A percentile compares a stretch with the other conserved stretches of the same genome.
These are phyloP conservation scores for Byssothecium circinans DNA, from an alignment of 2,329 filamentous ascomycete genomes.

Conservation along the genomic window DNA sequence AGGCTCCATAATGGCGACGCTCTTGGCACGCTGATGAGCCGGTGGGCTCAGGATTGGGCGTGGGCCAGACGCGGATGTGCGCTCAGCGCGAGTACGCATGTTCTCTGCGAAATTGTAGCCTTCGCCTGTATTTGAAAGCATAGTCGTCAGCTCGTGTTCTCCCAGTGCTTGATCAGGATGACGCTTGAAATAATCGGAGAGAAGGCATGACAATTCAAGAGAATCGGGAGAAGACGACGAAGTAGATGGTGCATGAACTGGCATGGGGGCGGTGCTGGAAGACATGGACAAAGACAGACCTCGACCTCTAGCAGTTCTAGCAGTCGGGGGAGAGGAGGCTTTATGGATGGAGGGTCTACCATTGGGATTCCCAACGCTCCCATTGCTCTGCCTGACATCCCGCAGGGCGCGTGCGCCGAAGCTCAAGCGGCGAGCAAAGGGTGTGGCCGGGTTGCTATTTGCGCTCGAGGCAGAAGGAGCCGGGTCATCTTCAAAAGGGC, in stretches of 20 bases:
- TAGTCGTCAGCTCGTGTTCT: constrained; percentile 64
- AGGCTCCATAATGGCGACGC: constrained; percentile 63
- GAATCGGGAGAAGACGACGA: constrained; percentile 25
- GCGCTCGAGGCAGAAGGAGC: constrained; percentile 54
- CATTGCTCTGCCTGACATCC: constrained; percentile 62
- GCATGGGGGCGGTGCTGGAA: constrained; percentile 29
- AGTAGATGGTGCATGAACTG: constrained; percentile 25
- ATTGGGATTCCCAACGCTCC: constrained; percentile 60
- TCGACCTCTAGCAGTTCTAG: constrained; percentile 59
- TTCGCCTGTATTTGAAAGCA: constrained; percentile 71
- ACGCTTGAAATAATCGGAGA: constrained; percentile 34
- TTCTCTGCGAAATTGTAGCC: constrained; percentile 98
- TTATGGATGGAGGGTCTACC: constrained; percentile 60
- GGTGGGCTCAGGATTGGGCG: constrained; percentile 31
- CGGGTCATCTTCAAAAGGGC: constrained; percentile 59
- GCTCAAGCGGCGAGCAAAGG: constrained; percentile 83
- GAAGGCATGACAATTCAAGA: constrained; percentile 29
- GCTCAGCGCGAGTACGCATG: constrained; percentile 87
- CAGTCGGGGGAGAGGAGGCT: constrained; percentile 55
- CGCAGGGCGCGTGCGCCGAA: constrained; percentile 81
- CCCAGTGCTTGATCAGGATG: constrained; percentile 33
- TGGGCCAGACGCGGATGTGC: constrained; percentile 60
- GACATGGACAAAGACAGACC: constrained; percentile 56
- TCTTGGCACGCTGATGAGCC: constrained; percentile 67
- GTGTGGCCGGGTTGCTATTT: constrained; percentile 66